Percentiles rank a stretch among this genome's conserved stretches.
Evolutionary conservation across 768 basidiomycete genomes (phyloP).

Genomic region (Ramaria sp.): DNA sequence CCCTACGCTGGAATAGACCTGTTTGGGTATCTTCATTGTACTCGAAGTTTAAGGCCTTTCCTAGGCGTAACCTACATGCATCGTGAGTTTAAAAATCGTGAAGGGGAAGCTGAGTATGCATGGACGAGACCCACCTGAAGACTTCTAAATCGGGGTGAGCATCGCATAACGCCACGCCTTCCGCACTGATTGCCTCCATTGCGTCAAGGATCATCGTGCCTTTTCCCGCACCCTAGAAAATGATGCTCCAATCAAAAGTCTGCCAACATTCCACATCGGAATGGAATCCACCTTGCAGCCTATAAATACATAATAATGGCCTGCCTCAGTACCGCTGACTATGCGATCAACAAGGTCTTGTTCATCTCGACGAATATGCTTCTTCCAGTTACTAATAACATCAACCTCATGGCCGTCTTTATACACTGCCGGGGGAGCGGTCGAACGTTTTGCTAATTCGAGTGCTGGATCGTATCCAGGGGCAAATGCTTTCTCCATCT

Average conservation of each 20-base stretch:
- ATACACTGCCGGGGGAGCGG: slow-evolving; percentile 19
- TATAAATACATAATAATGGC: slow-evolving; percentile 67
- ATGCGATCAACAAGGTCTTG: slow-evolving; percentile 71
- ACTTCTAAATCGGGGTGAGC: slow-evolving; percentile 84
- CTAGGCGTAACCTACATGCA: slow-evolving; percentile 52
- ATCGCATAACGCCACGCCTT: slow-evolving; percentile 66
- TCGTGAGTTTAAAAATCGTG: not conserved
- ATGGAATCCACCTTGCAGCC: slow-evolving; percentile 54
- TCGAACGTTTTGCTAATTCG: slow-evolving; percentile 43
- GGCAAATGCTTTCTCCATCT: slow-evolving; percentile 73
- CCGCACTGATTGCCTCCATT: slow-evolving; percentile 63
- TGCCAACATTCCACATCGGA: not conserved
- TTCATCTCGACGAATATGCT: slow-evolving; percentile 60
- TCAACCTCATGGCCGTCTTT: slow-evolving; percentile 24
- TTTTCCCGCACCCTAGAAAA: slow-evolving; percentile 60
- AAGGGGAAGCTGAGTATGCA: not conserved
- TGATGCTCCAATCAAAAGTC: not conserved
- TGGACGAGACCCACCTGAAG: slow-evolving; percentile 32
- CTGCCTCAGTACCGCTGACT: slow-evolving; percentile 59
- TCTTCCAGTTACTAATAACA: slow-evolving; percentile 26
- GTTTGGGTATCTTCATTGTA: slow-evolving; percentile 76
- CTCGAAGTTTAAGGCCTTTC: slow-evolving; percentile 80
- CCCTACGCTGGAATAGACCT: slow-evolving; percentile 68
- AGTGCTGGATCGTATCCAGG: slow-evolving; percentile 78
- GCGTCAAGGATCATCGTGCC: slow-evolving; percentile 77